Evolutionary conservation across 208 protist genomes (phyloP), one percentile per base, ranked within the genome.

Genomic region (Crithidia acanthocephali): DNA sequence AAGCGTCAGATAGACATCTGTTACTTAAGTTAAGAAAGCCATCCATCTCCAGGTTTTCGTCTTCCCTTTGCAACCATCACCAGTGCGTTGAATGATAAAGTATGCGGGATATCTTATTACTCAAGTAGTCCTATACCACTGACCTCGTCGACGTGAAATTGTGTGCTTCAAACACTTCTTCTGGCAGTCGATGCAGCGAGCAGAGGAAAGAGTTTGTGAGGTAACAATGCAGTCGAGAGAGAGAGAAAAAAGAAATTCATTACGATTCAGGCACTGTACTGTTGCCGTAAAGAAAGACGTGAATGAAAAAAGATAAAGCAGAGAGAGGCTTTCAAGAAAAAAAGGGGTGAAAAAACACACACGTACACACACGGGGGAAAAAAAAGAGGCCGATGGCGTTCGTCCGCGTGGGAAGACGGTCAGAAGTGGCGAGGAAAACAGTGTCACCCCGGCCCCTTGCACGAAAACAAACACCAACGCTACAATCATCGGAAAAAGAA

Each of bases 401-500:
- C 37, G 42, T 62, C 57, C 23, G 57, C 57, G 23, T 45, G 37
- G 33, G 37, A 45, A 48, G 23, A 62, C 20, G 15, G 2, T 37
- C 23, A 33, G 20, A 32, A 23, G 0, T 18, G 42, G 20, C 16
- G 59, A 52, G 16, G 45, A n/a, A 27, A 50, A 44, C 22, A 6
- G 11, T 28, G 2, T 28, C 23, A 28, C 48, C 23, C 22, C 44
- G 4, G 52, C 32, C 35, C 18, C 56, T 23, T 45, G 32, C 35
- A 45, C 48, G 33, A 45, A 30, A 45, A 61, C 15, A 48, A 61
- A 61, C 32, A 37, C 2, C 23, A 32, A 20, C 23, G 56, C 23
- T 32, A 61, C 56, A n/a, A 61, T 48, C 30, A 45, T 48, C 56
- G 35, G 3, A 44, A 59, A 37, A 27, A 20, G 55, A 15, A 35